Base-by-base conservation (phyloP, 2,329 filamentous ascomycete genomes). In the Colletotrichum tabaci region DNA sequence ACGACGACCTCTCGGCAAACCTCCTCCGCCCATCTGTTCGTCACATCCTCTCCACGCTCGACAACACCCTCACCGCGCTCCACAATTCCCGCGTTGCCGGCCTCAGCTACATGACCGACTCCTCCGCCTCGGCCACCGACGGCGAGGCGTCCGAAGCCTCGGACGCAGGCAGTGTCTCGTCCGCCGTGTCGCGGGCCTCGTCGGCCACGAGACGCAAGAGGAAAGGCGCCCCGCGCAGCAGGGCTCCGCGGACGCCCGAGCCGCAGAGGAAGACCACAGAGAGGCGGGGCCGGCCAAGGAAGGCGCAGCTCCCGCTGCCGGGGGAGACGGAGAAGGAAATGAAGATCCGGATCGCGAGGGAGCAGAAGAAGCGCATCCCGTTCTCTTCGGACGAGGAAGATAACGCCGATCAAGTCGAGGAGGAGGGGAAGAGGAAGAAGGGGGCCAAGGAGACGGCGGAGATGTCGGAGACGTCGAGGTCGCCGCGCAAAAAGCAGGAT, bases 1-100 rank as follows among this genome's bases (percentile, higher is more conserved):
- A 97, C 75, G 94, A 97, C 74, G 90, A 93, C 2, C 79, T 85
- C 58, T 93, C 94, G 0, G 84, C 87, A 70, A 79, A 81, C 2
- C 84, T 97, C 6, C 83, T 98, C 18, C 87, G 87, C 0, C 94
- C 94, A 0, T 87, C 89, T 0, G 87, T 93, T 13, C 87, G 91
- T n/a, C 91, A 94, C 74, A 87, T 95, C 18, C 84, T 98, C 10
- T 82, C 86, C 1, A 89, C 90, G 46, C 79, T 98, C 1, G 94
- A 98, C 75, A 80, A 84, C 6, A 86, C 96, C 0, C 87, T 98
- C 7, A 84, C 86, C 40, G 89, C 91, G 4, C 85, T 98, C 16
- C 94, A 95, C 77, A 89, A 91, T 70, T 86, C 89, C 1, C 88
- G 92, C 47, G 82, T 88, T 53, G 87, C 90, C 3, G 88, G 87